Conservation (phyloP, 2,329 filamentous ascomycete genomes). For the Neurospora crassa region DNA sequence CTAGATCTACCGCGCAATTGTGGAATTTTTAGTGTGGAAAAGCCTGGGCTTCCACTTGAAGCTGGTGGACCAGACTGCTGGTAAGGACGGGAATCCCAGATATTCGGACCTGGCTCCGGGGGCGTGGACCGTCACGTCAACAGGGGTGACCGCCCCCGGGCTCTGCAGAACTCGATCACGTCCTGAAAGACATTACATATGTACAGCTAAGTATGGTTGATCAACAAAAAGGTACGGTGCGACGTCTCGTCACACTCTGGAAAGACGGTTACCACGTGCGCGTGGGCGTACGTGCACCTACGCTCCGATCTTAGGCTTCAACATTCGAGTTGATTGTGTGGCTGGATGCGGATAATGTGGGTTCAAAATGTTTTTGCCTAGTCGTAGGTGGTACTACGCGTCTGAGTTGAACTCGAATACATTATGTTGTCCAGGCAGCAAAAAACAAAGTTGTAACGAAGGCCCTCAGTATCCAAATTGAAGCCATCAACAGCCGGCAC, state of each 20-base stretch:
- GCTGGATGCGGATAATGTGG: neutral
- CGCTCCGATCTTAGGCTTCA: neutral
- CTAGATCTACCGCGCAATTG: neutral
- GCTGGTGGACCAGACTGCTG: neutral
- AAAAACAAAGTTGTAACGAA: neutral
- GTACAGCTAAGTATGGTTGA: too few species aligned
- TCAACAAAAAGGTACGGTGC: neutral
- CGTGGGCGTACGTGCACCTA: neutral
- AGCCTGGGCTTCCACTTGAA: neutral
- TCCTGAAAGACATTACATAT: neutral
- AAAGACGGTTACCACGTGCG: neutral
- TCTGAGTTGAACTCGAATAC: neutral
- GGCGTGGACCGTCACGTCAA: neutral
- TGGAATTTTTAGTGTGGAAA: neutral
- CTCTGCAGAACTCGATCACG: neutral
- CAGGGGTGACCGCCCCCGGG: neutral
- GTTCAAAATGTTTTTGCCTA: neutral
- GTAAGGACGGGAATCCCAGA: neutral
- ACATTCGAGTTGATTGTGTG: neutral
- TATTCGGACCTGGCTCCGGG: neutral
- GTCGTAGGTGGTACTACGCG: neutral
- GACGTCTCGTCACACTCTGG: neutral
- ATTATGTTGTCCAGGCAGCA: neutral
- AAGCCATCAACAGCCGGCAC: neutral
- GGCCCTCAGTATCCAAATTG: neutral